Percentiles rank a stretch among this genome's conserved stretches.
These are phyloP conservation scores for Daldinia bambusicola DNA, from an alignment of 495 filamentous ascomycete genomes.

Conservation along the genomic window DNA sequence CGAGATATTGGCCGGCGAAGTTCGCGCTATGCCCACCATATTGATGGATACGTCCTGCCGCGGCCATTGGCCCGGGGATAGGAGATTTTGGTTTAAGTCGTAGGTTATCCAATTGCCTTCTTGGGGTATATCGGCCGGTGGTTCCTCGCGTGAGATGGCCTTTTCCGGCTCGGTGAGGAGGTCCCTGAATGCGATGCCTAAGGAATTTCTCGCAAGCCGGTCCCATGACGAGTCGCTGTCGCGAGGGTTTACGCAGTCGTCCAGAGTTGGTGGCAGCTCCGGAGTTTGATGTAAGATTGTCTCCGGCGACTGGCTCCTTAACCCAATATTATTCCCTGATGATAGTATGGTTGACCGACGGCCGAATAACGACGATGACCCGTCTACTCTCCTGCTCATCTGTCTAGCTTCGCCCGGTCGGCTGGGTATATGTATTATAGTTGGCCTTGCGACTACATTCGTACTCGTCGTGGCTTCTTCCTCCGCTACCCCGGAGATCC, in stretches of 20 bases:
- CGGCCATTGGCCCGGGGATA: constrained; percentile 40
- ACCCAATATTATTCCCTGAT: constrained; percentile 36
- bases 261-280: constrained; percentile 14
- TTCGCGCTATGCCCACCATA: constrained; percentile 33
- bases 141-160: constrained; percentile 2
- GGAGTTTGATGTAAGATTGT: constrained; percentile 12
- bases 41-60: constrained; percentile 29
- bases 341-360: constrained; percentile 39
- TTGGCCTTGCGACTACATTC: constrained; percentile 45
- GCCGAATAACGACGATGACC: constrained; percentile 38
- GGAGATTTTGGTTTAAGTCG: constrained; percentile 20
- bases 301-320: constrained; percentile 14
- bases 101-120: constrained; percentile 42
- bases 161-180: constrained; percentile 33
- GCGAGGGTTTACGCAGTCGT: constrained; percentile 6
- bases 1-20: constrained; percentile 21
- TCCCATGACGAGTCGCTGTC: constrained; percentile 40
- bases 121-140: constrained; percentile 6
- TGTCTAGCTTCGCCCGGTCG: constrained; percentile 44
- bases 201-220: constrained; percentile 38
- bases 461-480: constrained; percentile 45
- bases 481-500: constrained; percentile 38
- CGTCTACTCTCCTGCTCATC: constrained; percentile 38
- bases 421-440: constrained; percentile 49
- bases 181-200: constrained; percentile 52